Percentiles rank a stretch among this genome's conserved stretches.
These are phyloP conservation scores for Fusarium foetens DNA, from an alignment of 2,329 filamentous ascomycete genomes.

Conservation along the genomic window DNA sequence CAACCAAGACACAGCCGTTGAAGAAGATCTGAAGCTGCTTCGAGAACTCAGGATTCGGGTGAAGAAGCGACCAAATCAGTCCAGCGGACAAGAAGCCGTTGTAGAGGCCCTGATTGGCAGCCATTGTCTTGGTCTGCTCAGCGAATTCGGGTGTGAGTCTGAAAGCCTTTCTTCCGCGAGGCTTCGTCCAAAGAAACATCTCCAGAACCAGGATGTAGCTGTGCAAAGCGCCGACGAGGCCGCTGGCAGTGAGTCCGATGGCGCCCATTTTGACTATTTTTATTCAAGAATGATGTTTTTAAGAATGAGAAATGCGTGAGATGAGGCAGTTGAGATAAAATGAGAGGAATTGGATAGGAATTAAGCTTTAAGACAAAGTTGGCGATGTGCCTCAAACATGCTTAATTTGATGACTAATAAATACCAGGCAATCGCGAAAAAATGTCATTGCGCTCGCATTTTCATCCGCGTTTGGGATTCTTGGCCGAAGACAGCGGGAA, in stretches of 20 bases:
- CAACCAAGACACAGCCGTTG: slow-evolving; percentile 56
- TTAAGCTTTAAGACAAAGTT: not conserved
- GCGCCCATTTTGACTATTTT: slow-evolving; percentile 49
- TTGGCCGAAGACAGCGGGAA: slow-evolving; percentile 18
- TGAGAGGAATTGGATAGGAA: not conserved
- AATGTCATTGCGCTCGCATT: slow-evolving; percentile 6
- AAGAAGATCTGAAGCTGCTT: slow-evolving; percentile 60
- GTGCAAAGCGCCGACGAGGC: slow-evolving; percentile 55
- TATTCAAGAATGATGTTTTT: not conserved
- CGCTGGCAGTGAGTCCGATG: slow-evolving; percentile 50
- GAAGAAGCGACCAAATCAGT: slow-evolving; percentile 58
- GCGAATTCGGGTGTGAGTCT: slow-evolving; percentile 57
- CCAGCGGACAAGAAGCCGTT: slow-evolving; percentile 64
- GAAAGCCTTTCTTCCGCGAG: slow-evolving; percentile 58
- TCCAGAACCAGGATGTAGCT: slow-evolving; percentile 61
- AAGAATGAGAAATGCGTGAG: not conserved
- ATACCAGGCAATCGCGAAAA: slow-evolving; percentile 1
- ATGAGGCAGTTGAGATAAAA: not conserved
- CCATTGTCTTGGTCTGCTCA: slow-evolving; percentile 55
- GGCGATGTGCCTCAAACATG: not conserved
- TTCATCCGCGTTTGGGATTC: not conserved
- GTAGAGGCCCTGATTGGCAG: slow-evolving; percentile 63
- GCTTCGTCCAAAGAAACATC: slow-evolving; percentile 61
- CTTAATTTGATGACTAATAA: slow-evolving; percentile 8
- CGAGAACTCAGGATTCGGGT: slow-evolving; percentile 55